Evolutionary conservation across 768 basidiomycete species (phyloP).

Genomic region (Gelatoporia subvermispora): DNA sequence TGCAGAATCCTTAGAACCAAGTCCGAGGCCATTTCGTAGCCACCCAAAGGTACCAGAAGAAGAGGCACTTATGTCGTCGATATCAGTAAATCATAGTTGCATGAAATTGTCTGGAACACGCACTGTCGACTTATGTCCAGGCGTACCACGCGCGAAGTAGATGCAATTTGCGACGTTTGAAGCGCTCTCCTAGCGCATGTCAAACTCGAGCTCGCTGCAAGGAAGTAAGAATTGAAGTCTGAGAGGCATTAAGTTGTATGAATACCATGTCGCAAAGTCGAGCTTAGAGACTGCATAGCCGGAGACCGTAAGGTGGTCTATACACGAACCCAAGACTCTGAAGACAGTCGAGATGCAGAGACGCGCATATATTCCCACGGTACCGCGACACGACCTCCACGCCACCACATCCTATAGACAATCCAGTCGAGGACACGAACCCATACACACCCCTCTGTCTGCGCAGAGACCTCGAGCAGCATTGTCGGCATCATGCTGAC

Average conservation of each 20-base stretch:
- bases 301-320: background rate
- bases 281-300: constrained; percentile 15
- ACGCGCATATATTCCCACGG: background rate
- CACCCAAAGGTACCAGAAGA: constrained; percentile 50
- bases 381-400: background rate
- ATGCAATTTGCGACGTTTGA: constrained; percentile 8
- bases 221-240: background rate
- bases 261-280: constrained; percentile 14
- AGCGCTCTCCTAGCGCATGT: constrained; percentile 1
- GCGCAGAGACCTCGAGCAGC: too few species aligned
- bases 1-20: constrained; percentile 44
- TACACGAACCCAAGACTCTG: background rate
- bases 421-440: too few species aligned
- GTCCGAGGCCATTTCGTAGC: constrained; percentile 46
- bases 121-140: constrained; percentile 43
- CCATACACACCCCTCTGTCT: too few species aligned
- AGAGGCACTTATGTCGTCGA: constrained; percentile 40
- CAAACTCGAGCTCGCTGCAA: constrained; percentile 1
- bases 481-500: constrained; percentile 38
- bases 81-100: constrained; percentile 2
- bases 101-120: constrained; percentile 13
- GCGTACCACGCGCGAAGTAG: constrained; percentile 19
- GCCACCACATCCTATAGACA: too few species aligned
- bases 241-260: background rate
- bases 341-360: background rate